Evolutionary conservation across 106 monocot species (phyloP), one percentile per base, ranked within the genome.

Genomic region (Narthecium ossifragum): DNA sequence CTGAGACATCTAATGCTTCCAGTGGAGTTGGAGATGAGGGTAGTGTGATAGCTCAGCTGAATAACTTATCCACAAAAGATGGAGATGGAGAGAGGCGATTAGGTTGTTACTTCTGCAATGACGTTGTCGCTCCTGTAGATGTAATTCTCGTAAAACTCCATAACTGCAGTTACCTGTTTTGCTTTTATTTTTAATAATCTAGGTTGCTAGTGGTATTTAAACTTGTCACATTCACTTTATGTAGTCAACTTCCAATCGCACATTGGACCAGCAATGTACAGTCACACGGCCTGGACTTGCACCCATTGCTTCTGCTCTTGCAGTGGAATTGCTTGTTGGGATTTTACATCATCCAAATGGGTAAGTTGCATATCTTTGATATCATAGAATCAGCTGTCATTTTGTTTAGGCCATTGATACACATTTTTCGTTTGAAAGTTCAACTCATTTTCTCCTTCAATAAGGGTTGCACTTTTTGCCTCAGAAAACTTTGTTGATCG

Each of bases 71-170:
- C 23, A 51, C 53, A 41, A 39, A 30, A 47, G 50, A 53, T 69
- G 77, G 53, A 18, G 49, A 70, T 68, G 32, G 33, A 29, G 38
- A 33, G 23, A 70, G 20, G 23, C 78, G 87, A 15, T 43, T 98
- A 25, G 98, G 98, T 23, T 98, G 98, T 68, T 98, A 91, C 65
- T 98, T 98, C 68, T 98, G 98, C 78, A 91, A 70, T 70, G 98
- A 98, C 67, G 91, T 98, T 39, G 84, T 98, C 72, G 98, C 98
- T 72, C 91, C 98, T 31, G 72, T 85, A 17, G 91, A 98, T 82
- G 98, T 98, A 87, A 75, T 61, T 55, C 43, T 57, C 52, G 29
- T 62, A 24, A 15, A 57, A 7, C 8, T 57, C 27, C 56, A 34
- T n/a, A 33, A 3, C 27, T 31, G 11, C 4, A 10, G 5, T 23